A percentile compares a stretch with the other conserved stretches of the same genome.
Conservation (phyloP, 2,329 filamentous ascomycete genomes). For the Helotiales sp. region DNA sequence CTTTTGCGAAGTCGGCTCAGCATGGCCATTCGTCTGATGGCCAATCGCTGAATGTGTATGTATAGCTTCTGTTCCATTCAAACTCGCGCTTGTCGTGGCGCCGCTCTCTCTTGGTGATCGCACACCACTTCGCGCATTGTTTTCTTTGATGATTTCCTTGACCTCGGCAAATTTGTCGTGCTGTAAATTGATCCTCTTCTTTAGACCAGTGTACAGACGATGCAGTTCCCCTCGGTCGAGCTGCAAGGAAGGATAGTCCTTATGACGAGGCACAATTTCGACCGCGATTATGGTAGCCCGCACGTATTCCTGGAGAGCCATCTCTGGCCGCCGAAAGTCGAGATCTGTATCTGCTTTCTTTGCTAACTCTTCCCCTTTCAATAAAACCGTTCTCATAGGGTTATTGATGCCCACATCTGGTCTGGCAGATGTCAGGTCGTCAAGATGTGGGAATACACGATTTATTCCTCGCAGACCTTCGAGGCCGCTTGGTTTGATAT, state of each 20-base stretch:
- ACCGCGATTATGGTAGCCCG: constrained; percentile 77
- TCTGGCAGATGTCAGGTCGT: constrained; percentile 41
- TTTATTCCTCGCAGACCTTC: constrained; percentile 22
- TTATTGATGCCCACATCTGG: constrained; percentile 36
- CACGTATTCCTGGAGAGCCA: constrained; percentile 82
- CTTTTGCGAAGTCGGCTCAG: constrained; percentile 35
- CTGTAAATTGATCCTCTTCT: constrained; percentile 50
- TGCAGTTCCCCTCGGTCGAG: constrained; percentile 50
- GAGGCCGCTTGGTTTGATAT: constrained; percentile 12
- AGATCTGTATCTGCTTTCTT: constrained; percentile 61
- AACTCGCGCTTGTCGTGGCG: background rate
- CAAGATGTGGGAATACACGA: constrained; percentile 42
- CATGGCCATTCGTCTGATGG: constrained; percentile 2
- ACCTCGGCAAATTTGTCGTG: constrained; percentile 55
- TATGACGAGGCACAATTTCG: constrained; percentile 73
- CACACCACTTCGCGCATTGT: constrained; percentile 63
- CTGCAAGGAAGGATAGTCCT: constrained; percentile 68
- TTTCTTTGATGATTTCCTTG: constrained; percentile 59
- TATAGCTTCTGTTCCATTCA: constrained; percentile 5
- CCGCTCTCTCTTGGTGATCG: background rate
- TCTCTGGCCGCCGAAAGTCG: constrained; percentile 66
- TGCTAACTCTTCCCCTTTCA: constrained; percentile 52
- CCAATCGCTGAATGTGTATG: constrained; percentile 18
- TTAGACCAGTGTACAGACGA: constrained; percentile 50
- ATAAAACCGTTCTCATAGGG: constrained; percentile 54